These are phyloP conservation scores for Croton setiger DNA, from an alignment of 441 rosid genomes.

Conservation along the genomic window DNA sequence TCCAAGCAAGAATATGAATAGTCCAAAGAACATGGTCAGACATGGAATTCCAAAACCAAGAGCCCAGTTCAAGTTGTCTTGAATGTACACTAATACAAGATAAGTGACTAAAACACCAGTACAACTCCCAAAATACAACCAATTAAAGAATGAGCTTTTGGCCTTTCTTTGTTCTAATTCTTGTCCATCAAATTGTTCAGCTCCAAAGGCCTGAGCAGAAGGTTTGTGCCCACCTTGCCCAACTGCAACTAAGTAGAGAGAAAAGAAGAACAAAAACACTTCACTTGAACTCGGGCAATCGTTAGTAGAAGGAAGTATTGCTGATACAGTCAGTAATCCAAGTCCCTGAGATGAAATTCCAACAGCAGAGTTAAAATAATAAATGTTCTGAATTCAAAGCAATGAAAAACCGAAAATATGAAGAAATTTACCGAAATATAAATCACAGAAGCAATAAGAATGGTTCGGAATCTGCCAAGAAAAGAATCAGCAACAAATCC, in stretches of 20 bases:
- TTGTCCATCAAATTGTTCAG: slow-evolving; percentile 65
- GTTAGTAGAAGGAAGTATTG: slow-evolving; percentile 39
- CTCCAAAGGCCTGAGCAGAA: slow-evolving; percentile 80
- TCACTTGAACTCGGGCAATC: slow-evolving; percentile 31
- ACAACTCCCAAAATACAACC: slow-evolving; percentile 59
- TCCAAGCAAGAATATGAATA: slow-evolving; percentile 53
- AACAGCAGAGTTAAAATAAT: too few species aligned
- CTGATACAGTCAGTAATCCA: slow-evolving; percentile 48
- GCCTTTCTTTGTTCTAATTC: slow-evolving; percentile 43
- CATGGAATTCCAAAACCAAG: slow-evolving; percentile 76
- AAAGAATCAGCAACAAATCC: slow-evolving; percentile 64
- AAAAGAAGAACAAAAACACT: slow-evolving; percentile 47
- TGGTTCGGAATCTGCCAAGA: slow-evolving; percentile 58
- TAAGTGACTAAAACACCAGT: slow-evolving; percentile 30
- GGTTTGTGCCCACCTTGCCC: slow-evolving; percentile 81
- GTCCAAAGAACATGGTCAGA: slow-evolving; percentile 43
- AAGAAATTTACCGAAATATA: slow-evolving; percentile 44
- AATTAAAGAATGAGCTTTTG: slow-evolving; percentile 68
- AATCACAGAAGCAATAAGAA: slow-evolving; percentile 44
- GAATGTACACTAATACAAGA: slow-evolving; percentile 45
- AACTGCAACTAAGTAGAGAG: slow-evolving; percentile 59
- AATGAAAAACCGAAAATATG: neutral
- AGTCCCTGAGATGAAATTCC: slow-evolving; percentile 58
- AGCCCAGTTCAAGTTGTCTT: slow-evolving; percentile 67
- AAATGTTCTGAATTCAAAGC: too few species aligned